Conservation (phyloP, 352 stramenopile species). For the Phytophthora pseudosyringae region DNA sequence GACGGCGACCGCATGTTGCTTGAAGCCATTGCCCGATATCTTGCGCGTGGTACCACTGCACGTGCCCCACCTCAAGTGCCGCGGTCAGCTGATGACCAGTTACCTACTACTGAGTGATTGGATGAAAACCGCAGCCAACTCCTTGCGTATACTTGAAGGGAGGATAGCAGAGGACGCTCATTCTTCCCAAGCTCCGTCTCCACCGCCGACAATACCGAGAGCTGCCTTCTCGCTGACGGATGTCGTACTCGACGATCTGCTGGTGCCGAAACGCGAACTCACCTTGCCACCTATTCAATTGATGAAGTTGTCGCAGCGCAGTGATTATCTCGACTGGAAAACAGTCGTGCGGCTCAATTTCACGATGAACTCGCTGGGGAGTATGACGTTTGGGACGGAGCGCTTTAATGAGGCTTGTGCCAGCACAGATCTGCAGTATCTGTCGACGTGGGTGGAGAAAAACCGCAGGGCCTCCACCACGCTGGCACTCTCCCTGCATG, state of each 20-base stretch:
- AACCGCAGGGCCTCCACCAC: not conserved
- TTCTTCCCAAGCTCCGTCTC: too few relatives aligned
- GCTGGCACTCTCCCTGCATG: not conserved
- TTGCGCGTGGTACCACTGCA: too few relatives aligned
- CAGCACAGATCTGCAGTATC: not conserved
- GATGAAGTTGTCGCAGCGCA: constrained; percentile 1
- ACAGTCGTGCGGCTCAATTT: not conserved
- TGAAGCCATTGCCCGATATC: too few relatives aligned
- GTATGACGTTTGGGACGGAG: not conserved
- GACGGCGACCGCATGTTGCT: too few relatives aligned
- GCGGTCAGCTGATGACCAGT: too few relatives aligned
- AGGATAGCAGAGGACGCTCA: too few relatives aligned
- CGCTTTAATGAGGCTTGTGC: not conserved
- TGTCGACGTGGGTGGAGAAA: not conserved
- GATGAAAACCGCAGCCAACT: too few relatives aligned
- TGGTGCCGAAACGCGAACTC: not conserved
- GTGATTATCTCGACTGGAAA: constrained; percentile 4
- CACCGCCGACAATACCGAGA: too few relatives aligned
- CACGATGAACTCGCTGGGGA: not conserved
- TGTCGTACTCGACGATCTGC: not conserved
- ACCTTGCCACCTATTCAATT: not conserved
- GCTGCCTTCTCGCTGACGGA: too few relatives aligned
- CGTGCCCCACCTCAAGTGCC: too few relatives aligned
- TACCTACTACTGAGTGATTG: too few relatives aligned
- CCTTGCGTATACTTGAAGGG: too few relatives aligned